Percentiles rank a stretch among this genome's conserved stretches.
These are phyloP conservation scores for Mycena belliarum DNA, from an alignment of 768 basidiomycete genomes.

Conservation along the genomic window DNA sequence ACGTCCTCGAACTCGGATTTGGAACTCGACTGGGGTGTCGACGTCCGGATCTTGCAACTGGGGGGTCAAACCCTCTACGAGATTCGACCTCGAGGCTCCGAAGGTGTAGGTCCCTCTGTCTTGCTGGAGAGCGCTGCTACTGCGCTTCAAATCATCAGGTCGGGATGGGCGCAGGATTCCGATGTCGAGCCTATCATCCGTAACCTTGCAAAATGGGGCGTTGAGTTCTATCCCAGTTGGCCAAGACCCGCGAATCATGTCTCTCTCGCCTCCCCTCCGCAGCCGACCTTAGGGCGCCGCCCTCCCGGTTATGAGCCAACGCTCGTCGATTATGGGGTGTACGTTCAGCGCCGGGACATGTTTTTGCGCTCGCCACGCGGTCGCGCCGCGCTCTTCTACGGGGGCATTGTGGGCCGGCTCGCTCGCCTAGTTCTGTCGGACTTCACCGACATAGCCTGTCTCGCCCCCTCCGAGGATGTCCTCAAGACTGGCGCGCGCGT, in stretches of 20 bases:
- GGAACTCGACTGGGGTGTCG: conserved; percentile 7
- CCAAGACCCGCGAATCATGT: no score
- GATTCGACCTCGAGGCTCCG: background rate
- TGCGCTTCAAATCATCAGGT: background rate
- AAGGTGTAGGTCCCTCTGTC: background rate
- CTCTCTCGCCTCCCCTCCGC: no score
- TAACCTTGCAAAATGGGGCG: background rate
- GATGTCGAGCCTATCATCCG: background rate
- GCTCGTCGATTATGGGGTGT: conserved; percentile 9
- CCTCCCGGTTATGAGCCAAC: conserved; percentile 1
- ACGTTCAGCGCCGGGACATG: background rate
- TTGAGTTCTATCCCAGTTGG: no score
- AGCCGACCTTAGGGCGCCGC: background rate
- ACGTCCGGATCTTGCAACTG: background rate
- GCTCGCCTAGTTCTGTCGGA: background rate
- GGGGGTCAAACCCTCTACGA: background rate
- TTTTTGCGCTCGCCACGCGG: conserved; percentile 20
- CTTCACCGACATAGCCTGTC: no score
- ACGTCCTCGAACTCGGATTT: background rate
- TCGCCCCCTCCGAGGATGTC: no score
- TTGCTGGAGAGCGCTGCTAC: background rate
- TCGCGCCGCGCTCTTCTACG: conserved; percentile 6
- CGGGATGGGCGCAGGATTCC: background rate
- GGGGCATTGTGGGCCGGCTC: background rate
- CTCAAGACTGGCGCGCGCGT: no score